These are phyloP conservation scores for Yamadazyma trypodendri DNA, from an alignment of 1,139 yeast genomes.

Conservation along the genomic window DNA sequence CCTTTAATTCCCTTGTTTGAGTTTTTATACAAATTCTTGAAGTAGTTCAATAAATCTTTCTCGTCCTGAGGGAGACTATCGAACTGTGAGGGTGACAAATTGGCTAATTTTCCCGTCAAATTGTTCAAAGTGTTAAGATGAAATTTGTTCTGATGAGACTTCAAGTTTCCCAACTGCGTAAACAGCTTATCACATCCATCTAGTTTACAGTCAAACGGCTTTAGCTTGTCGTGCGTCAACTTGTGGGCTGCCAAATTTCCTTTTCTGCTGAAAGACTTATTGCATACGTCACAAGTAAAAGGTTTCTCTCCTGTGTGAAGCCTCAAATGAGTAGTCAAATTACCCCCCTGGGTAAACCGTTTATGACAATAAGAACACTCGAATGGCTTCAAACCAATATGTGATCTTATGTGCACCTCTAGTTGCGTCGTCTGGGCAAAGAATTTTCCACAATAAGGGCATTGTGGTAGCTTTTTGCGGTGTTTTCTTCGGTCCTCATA, in stretches of 20 bases:
- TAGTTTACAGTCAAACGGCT: slow-evolving; percentile 77
- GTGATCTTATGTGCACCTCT: slow-evolving; percentile 77
- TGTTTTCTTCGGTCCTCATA: slow-evolving; percentile 20
- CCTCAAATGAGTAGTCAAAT: slow-evolving; percentile 81
- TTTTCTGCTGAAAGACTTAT: slow-evolving; percentile 75
- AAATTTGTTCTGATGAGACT: slow-evolving; percentile 89
- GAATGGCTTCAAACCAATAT: slow-evolving; percentile 76
- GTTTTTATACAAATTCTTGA: slow-evolving; percentile 78
- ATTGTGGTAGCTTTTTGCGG: slow-evolving; percentile 50
- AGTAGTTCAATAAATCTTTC: slow-evolving; percentile 67
- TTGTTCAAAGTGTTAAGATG: slow-evolving; percentile 69
- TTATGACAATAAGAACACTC: slow-evolving; percentile 78
- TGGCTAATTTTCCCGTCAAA: slow-evolving; percentile 65
- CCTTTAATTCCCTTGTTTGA: slow-evolving; percentile 91
- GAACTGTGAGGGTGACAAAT: slow-evolving; percentile 47
- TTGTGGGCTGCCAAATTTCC: slow-evolving; percentile 88
- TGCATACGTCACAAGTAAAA: slow-evolving; percentile 71
- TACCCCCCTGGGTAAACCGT: slow-evolving; percentile 89
- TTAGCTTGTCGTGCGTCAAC: slow-evolving; percentile 74
- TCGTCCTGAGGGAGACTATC: slow-evolving; percentile 59
- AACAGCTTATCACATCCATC: slow-evolving; percentile 84
- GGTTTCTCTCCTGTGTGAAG: slow-evolving; percentile 93
- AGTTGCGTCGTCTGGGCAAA: slow-evolving; percentile 77
- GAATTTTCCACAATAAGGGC: slow-evolving; percentile 66
- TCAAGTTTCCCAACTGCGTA: slow-evolving; percentile 89